Evolutionary conservation across 2,329 filamentous ascomycete genomes (phyloP).

Genomic region (Venturia aucupariae): DNA sequence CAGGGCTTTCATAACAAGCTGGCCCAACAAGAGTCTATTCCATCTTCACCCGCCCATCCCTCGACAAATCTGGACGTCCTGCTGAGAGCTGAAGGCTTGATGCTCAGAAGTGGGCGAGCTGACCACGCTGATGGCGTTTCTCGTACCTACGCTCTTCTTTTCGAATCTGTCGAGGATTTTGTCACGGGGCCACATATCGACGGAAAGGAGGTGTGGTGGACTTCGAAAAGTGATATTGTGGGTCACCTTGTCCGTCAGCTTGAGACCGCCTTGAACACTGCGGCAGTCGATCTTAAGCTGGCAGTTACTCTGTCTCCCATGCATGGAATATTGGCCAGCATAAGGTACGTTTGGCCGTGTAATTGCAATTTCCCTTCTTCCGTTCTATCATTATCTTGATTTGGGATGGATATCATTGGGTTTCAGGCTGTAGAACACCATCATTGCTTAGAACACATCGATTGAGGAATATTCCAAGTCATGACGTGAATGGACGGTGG

Average conservation of each 20-base stretch:
- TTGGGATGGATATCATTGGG: too few relatives aligned
- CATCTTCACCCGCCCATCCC: neutral
- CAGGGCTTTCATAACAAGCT: neutral
- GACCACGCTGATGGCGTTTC: constrained; percentile 91
- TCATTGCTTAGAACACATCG: too few relatives aligned
- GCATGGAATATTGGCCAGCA: constrained; percentile 34
- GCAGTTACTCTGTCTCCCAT: constrained; percentile 44
- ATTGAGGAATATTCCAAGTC: too few relatives aligned
- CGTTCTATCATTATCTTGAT: too few relatives aligned
- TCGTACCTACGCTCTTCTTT: constrained; percentile 62
- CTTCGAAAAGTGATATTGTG: constrained; percentile 42
- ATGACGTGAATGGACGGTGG: too few relatives aligned
- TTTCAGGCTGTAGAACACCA: too few relatives aligned
- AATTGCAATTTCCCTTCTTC: constrained; percentile 11
- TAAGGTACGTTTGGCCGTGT: constrained; percentile 23
- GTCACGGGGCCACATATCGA: neutral
- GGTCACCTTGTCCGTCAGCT: constrained; percentile 50
- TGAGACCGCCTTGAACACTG: constrained; percentile 54
- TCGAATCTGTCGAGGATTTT: constrained; percentile 24
- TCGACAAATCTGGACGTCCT: constrained; percentile 16
- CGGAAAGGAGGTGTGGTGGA: constrained; percentile 22
- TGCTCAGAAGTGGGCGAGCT: constrained; percentile 66
- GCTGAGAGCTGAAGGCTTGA: constrained; percentile 41
- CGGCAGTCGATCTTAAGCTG: constrained; percentile 53
- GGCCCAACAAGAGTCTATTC: neutral